These are phyloP conservation scores for Nymphaea thermarum DNA, from an alignment of 164 flowering plant genomes.

Conservation along the genomic window DNA sequence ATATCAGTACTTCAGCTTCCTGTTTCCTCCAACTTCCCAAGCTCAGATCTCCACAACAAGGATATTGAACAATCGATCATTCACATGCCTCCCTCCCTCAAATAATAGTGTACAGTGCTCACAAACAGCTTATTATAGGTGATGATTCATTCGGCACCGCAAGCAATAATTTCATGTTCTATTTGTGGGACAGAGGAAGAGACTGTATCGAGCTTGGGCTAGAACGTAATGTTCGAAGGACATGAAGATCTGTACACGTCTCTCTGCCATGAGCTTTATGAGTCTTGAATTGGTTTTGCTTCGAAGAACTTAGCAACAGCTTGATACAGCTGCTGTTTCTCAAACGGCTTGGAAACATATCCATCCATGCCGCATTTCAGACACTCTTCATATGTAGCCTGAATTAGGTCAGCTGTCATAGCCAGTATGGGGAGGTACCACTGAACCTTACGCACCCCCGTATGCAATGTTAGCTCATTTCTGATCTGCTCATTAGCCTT, in stretches of 20 bases:
- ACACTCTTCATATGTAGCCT: conserved; percentile 79
- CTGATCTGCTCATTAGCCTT: conserved; percentile 34
- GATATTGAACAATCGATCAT: no score
- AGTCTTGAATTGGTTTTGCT: conserved; percentile 19
- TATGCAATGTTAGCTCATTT: conserved; percentile 15
- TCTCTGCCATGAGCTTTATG: neutral
- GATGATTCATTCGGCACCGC: neutral
- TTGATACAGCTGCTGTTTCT: conserved; percentile 75
- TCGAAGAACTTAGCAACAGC: conserved; percentile 71
- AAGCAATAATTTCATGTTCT: neutral
- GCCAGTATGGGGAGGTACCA: conserved; percentile 82
- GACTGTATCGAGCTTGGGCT: neutral
- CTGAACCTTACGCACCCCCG: conserved; percentile 8
- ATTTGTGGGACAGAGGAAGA: neutral
- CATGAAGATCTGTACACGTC: neutral
- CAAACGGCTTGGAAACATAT: conserved; percentile 90
- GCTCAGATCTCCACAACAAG: neutral
- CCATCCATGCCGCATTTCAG: conserved; percentile 87
- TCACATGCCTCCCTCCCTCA: no score
- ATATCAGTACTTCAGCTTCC: neutral
- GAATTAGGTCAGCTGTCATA: conserved; percentile 94
- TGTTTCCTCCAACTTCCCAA: neutral
- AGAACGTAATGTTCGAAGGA: neutral
- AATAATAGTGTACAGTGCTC: no score
- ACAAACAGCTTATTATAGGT: no score